Conservation (phyloP, 495 filamentous ascomycete species). For the Peziza echinospora region DNA sequence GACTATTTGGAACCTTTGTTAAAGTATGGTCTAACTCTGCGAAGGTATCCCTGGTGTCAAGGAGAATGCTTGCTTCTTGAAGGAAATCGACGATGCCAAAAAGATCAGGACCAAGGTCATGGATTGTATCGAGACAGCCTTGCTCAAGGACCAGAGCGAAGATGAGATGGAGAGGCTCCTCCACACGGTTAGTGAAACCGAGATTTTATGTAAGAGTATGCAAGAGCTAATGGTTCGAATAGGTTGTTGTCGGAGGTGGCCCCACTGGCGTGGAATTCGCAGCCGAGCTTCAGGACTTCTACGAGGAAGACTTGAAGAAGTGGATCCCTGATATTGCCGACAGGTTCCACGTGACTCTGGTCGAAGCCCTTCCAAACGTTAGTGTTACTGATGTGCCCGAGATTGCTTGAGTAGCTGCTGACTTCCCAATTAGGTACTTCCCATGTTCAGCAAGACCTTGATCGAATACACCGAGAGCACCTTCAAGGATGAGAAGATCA, state of each 20-base stretch:
- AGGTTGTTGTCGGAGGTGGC: constrained; percentile 81
- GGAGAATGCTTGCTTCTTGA: constrained; percentile 92
- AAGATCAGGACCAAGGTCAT: constrained; percentile 94
- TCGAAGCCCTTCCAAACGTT: constrained; percentile 91
- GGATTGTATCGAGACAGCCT: constrained; percentile 96
- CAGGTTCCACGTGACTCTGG: constrained; percentile 89
- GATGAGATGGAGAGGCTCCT: constrained; percentile 84
- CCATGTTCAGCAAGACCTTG: constrained; percentile 96
- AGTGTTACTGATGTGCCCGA: constrained; percentile 7
- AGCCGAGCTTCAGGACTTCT: constrained; percentile 96
- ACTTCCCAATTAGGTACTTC: constrained; percentile 36
- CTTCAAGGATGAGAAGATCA: constrained; percentile 95
- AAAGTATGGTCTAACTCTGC: constrained; percentile 2
- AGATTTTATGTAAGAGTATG: not conserved
- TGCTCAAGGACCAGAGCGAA: constrained; percentile 86
- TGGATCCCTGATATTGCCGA: constrained; percentile 88
- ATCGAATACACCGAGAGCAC: constrained; percentile 98
- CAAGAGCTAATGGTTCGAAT: not conserved
- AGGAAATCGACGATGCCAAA: constrained; percentile 91
- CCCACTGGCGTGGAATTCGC: constrained; percentile 97
- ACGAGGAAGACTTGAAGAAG: constrained; percentile 90
- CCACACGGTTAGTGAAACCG: constrained; percentile 48
- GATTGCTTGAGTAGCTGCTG: constrained; percentile 6
- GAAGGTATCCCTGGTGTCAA: constrained; percentile 77
- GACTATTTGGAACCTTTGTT: not conserved